Conservation (phyloP, 2,329 filamentous ascomycete genomes). For the Raffaelea arxii region DNA sequence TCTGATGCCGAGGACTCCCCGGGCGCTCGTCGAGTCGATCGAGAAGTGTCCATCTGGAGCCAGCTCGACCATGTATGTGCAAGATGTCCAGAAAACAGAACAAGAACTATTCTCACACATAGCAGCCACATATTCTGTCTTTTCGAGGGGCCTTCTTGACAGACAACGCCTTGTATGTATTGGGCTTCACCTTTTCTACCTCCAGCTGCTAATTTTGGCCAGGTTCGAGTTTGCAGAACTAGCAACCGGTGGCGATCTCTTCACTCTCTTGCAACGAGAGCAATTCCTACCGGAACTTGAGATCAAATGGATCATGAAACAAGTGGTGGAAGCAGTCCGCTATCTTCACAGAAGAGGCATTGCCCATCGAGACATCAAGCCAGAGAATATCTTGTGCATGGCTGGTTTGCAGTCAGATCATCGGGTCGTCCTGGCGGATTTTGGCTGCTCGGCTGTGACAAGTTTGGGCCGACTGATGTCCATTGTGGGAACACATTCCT, state of each 20-base stretch:
- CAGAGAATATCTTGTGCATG: conserved; percentile 42
- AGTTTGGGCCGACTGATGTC: conserved; percentile 32
- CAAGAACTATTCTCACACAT: too few species aligned
- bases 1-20: conserved; percentile 18
- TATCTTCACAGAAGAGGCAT: conserved; percentile 40
- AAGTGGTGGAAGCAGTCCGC: conserved; percentile 33
- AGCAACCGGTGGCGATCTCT: conserved; percentile 44
- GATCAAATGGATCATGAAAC: conserved; percentile 33
- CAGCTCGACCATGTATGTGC: conserved; percentile 42
- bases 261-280: conserved; percentile 34
- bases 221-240: conserved; percentile 49
- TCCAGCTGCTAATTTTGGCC: too few species aligned
- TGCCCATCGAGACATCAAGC: conserved; percentile 44
- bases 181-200: too few species aligned
- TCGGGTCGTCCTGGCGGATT: conserved; percentile 41
- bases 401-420: conserved; percentile 32
- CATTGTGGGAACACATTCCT: conserved; percentile 34
- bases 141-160: conserved; percentile 42
- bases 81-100: too few species aligned
- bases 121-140: conserved; percentile 45
- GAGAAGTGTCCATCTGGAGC: conserved; percentile 43
- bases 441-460: conserved; percentile 37
- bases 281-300: conserved; percentile 28
- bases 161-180: conserved; percentile 34
- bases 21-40: conserved; percentile 27